Evolutionary conservation across 2,329 filamentous ascomycete genomes (phyloP), one percentile per base, ranked within the genome.

Genomic region (Geosmithia morbida): DNA sequence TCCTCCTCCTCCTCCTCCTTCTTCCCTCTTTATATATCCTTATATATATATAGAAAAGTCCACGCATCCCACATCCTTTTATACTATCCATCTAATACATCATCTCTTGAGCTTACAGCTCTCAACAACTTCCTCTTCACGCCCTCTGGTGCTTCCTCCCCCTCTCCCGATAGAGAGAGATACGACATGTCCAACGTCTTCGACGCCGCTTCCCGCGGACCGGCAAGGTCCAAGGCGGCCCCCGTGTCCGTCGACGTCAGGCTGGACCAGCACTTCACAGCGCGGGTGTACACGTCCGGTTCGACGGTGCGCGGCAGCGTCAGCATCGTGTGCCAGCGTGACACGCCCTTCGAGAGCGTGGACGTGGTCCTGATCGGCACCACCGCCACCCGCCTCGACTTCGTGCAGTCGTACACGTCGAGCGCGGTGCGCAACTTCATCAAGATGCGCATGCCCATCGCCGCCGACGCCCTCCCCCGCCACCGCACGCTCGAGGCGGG

Each of bases 271-370:
- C 71, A 79, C 63, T 77, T 67, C 60, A 66, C 54, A 51, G 68
- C 71, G 56, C 75, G 73, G 57, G 66, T 76, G 44, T 79, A 78
- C 60, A 75, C 71, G 4, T 72, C 74, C 1, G 67, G 67, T n/a
- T 73, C 72, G 14, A 59, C 66, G 51, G 62, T 79, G 45, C 61
- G 65, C 10, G 75, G 75, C 47, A 61, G 67, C 41, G 71, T 71
- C 51, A 58, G 64, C 48, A 66, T 79, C 56, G 66, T 58, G 37
- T 60, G 69, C 10, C 57, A 58, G 42, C 64, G 63, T 44, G 68
- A 76, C 53, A 65, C 68, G 17, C 61, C 60, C 19, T 78, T 77
- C 57, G 69, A 75, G 54, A 56, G 57, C 33, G 57, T 79, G 46
- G 70, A 77, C 53, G 70, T 79, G 52, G 53, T 73, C 44, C 68